Evolutionary conservation across 495 filamentous ascomycete species (phyloP).

Genomic region (Podospora didyma): DNA sequence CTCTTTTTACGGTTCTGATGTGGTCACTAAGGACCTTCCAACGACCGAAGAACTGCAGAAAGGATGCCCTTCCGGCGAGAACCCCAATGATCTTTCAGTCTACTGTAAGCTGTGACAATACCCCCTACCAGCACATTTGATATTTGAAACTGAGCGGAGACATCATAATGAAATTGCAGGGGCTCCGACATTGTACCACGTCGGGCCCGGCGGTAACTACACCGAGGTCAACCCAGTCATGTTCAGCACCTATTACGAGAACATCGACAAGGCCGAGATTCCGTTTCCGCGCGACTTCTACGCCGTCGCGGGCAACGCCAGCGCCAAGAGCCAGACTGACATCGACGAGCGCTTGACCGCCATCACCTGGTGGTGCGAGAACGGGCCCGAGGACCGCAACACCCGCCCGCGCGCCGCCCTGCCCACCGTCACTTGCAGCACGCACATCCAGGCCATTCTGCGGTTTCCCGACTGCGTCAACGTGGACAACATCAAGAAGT

Average conservation of each 20-base stretch:
- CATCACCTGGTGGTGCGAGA: slow-evolving; percentile 37
- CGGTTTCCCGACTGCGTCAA: slow-evolving; percentile 34
- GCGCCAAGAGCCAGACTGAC: slow-evolving; percentile 28
- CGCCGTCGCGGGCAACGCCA: slow-evolving; percentile 31
- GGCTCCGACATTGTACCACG: slow-evolving; percentile 34
- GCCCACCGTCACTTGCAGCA: slow-evolving; percentile 28
- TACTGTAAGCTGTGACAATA: slow-evolving; percentile 18
- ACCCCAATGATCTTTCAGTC: slow-evolving; percentile 34
- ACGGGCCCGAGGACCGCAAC: slow-evolving; percentile 30
- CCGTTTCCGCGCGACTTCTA: slow-evolving; percentile 57
- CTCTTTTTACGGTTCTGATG: slow-evolving; percentile 35
- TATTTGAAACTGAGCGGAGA: too few relatives aligned
- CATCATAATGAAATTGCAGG: too few relatives aligned
- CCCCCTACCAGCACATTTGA: too few relatives aligned
- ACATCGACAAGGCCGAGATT: slow-evolving; percentile 80
- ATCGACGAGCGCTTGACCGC: slow-evolving; percentile 28
- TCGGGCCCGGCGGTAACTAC: slow-evolving; percentile 30
- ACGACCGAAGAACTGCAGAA: slow-evolving; percentile 32
- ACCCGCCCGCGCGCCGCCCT: slow-evolving; percentile 28
- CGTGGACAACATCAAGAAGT: slow-evolving; percentile 26
- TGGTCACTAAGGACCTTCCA: slow-evolving; percentile 32
- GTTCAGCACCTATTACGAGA: slow-evolving; percentile 50
- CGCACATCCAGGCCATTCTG: slow-evolving; percentile 32
- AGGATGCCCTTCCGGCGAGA: slow-evolving; percentile 35
- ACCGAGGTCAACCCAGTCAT: slow-evolving; percentile 33